Evolutionary conservation across 2,329 filamentous ascomycete genomes (phyloP), one percentile per base, ranked within the genome.

Genomic region (Cytospora chrysosperma): DNA sequence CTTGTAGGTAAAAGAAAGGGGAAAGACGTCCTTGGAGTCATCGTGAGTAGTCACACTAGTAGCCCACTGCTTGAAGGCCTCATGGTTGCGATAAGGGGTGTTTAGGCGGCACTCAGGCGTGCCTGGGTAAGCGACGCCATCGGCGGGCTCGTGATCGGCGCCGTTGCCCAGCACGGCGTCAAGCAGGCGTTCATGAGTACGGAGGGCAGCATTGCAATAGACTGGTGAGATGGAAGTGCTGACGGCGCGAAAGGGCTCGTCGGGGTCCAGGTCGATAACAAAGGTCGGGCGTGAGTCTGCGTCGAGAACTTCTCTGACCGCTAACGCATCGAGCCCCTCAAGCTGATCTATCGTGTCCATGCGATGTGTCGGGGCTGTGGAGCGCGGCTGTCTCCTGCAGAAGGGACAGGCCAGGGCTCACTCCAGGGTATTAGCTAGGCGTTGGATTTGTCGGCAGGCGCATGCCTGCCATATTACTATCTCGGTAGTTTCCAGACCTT

Each of bases 21-120:
- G 79, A 50, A 77, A 80, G 4, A 81, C 73, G 60, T 81, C 79
- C 64, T 74, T 74, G 2, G 77, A 78, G 58, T 79, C 77, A 54
- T 80, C 77, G 61, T 78, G 77, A 6, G 71, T 72, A 5, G 76
- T 81, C 19, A 77, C 71, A 0, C 77, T 72, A 0, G 76, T 77
- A 0, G 75, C 75, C 79, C 79, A 81, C 1, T 59, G 66, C 55
- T 69, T 74, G 66, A 81, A 81, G 0, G 75, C 73, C 0, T 70
- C 61, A 59, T 78, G 77, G 24, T 69, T 67, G 9, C 56, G 53
- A 13, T 13, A n/a, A 40, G 53, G 34, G 9, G 61, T 2, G 43
- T 32, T 19, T 64, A 60, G 1, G 57, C 57, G 30, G 51, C 32
- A 30, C 13, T 50, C 56, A 4, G 21, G 51, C 21, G 8, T 13